Conservation (phyloP, 495 filamentous ascomycete genomes). For the Platismatia glauca region DNA sequence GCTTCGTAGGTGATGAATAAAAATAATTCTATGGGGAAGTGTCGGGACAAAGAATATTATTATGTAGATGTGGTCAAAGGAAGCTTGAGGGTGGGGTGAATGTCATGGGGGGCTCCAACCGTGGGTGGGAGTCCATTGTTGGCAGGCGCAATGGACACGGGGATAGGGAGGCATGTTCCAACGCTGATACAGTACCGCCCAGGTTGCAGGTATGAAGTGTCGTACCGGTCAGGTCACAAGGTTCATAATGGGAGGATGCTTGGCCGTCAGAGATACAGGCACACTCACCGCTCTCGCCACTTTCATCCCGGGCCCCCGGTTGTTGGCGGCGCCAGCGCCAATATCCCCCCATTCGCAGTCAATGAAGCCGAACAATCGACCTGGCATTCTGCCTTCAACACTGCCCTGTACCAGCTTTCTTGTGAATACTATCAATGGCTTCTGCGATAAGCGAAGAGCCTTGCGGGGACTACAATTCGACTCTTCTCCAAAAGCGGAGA, state of each 20-base stretch:
- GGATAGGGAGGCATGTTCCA: background rate
- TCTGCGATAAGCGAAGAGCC: background rate
- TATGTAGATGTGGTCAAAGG: background rate
- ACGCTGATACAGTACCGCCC: background rate
- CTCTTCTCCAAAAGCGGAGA: too few relatives aligned
- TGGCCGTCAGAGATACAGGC: background rate
- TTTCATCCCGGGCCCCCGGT: background rate
- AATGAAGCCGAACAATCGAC: too few relatives aligned
- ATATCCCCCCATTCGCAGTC: background rate
- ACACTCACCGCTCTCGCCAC: too few relatives aligned
- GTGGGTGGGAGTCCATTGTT: background rate
- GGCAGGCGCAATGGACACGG: conserved; percentile 11
- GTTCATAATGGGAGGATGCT: background rate
- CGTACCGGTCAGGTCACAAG: conserved; percentile 13
- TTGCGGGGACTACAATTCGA: background rate
- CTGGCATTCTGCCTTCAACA: too few relatives aligned
- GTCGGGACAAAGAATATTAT: background rate
- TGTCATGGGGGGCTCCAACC: background rate
- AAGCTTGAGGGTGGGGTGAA: background rate
- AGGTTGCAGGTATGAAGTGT: too few relatives aligned
- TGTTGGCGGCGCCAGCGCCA: background rate
- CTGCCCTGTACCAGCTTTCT: background rate
- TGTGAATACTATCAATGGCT: background rate
- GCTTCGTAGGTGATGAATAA: background rate
- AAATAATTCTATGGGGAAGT: background rate